Evolutionary conservation across 768 basidiomycete species (phyloP).

Genomic region (Macrolepiota fuliginosa): DNA sequence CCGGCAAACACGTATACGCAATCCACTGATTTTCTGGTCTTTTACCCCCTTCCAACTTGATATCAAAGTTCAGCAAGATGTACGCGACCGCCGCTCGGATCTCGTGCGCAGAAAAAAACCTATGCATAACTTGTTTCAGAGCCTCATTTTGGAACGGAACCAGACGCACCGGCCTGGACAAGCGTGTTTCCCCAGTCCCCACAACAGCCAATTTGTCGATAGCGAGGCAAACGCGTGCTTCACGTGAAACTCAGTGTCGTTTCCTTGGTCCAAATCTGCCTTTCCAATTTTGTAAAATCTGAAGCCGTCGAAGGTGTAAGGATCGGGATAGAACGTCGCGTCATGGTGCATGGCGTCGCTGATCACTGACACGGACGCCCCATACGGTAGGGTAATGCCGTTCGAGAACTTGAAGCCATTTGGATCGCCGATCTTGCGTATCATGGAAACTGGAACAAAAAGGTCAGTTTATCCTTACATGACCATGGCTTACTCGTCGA

Average conservation of each 20-base stretch:
- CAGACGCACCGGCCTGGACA: constrained; percentile 12
- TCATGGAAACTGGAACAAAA: constrained; percentile 24
- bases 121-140: constrained; percentile 4
- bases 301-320: not conserved
- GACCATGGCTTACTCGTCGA: not conserved
- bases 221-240: constrained; percentile 8
- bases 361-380: constrained; percentile 15
- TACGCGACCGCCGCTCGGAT: constrained; percentile 31
- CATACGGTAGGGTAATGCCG: constrained; percentile 24
- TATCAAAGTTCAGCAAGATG: constrained; percentile 31
- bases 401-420: constrained; percentile 43
- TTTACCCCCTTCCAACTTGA: constrained; percentile 26
- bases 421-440: constrained; percentile 26
- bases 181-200: constrained; percentile 2
- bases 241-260: not conserved
- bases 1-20: constrained; percentile 22
- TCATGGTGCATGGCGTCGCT: constrained; percentile 13
- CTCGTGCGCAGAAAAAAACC: constrained; percentile 34
- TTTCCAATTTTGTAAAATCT: constrained; percentile 9
- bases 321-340: not conserved
- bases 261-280: not conserved
- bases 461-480: not conserved
- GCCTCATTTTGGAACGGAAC: not conserved
- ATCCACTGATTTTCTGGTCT: constrained; percentile 17
- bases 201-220: not conserved